Percentiles rank a stretch among this genome's conserved stretches.
Conservation (phyloP, 2,329 filamentous ascomycete species). For the Elsinoe australis region DNA sequence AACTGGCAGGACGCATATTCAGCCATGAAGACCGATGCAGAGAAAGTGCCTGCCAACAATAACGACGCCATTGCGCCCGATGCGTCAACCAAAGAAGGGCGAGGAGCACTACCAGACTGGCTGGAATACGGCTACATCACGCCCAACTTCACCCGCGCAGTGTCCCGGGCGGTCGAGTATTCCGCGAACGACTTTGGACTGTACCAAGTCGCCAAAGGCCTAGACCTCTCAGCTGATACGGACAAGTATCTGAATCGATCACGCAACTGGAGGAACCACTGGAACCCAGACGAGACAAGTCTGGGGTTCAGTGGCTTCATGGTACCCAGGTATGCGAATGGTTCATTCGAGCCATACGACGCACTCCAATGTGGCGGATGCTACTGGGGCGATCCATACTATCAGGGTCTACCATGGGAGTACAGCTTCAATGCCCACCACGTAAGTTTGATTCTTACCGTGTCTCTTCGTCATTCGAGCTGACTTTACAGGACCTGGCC, state of each 20-base stretch:
- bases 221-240: constrained; percentile 41
- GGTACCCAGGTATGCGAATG: constrained; percentile 32
- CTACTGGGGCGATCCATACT: constrained; percentile 57
- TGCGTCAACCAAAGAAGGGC: constrained; percentile 58
- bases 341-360: constrained; percentile 43
- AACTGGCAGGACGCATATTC: constrained; percentile 57
- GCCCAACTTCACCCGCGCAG: constrained; percentile 48
- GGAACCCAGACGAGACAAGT: constrained; percentile 36
- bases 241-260: constrained; percentile 54
- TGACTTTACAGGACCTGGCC: constrained; percentile 50
- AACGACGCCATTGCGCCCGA: constrained; percentile 50
- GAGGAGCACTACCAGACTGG: constrained; percentile 65
- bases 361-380: constrained; percentile 53
- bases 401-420: constrained; percentile 56
- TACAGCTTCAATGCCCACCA: constrained; percentile 14
- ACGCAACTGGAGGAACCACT: constrained; percentile 61
- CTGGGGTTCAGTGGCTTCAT: constrained; percentile 39
- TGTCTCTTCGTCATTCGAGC: background rate
- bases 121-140: constrained; percentile 58
- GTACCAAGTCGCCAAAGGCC: constrained; percentile 39
- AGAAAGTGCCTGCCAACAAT: constrained; percentile 54
- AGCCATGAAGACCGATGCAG: constrained; percentile 60
- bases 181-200: constrained; percentile 61
- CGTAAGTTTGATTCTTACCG: background rate
- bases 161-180: constrained; percentile 60